These are phyloP conservation scores for Phytophthora cactorum DNA, from an alignment of 352 stramenopile species.

Conservation along the genomic window DNA sequence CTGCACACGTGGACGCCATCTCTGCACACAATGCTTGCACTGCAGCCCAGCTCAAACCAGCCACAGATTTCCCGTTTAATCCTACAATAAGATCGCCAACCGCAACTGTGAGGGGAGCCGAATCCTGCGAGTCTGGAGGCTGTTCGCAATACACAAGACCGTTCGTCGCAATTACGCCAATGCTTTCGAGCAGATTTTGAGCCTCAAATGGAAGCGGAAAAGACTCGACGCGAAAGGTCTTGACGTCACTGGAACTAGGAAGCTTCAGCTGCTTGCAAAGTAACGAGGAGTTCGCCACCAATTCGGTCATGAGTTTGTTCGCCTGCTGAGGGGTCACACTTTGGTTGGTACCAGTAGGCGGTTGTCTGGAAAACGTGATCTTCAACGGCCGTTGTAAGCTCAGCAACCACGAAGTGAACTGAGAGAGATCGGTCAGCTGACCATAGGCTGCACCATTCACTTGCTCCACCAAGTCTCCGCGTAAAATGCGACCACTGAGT, in stretches of 20 bases:
- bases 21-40: slow-evolving; percentile 49
- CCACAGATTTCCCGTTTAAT: slow-evolving; percentile 60
- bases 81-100: slow-evolving; percentile 69
- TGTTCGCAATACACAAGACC: slow-evolving; percentile 46
- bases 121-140: slow-evolving; percentile 1
- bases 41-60: slow-evolving; percentile 51
- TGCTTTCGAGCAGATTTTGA: slow-evolving; percentile 41
- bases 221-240: slow-evolving; percentile 42
- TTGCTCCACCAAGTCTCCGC: slow-evolving; percentile 76
- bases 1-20: slow-evolving; percentile 30
- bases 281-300: slow-evolving; percentile 31
- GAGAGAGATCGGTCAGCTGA: slow-evolving; percentile 69
- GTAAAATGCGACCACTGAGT: slow-evolving; percentile 58
- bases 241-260: slow-evolving; percentile 33
- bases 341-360: slow-evolving; percentile 1
- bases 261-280: slow-evolving; percentile 39
- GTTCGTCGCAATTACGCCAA: slow-evolving; percentile 47
- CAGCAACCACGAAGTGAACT: slow-evolving; percentile 82
- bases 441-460: slow-evolving; percentile 77
- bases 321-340: slow-evolving; percentile 15
- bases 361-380: slow-evolving; percentile 66
- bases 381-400: slow-evolving; percentile 67
- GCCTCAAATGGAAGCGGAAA: slow-evolving; percentile 52
- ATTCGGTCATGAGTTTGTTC: slow-evolving; percentile 26
- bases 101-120: slow-evolving; percentile 20